A percentile compares a stretch with the other conserved stretches of the same genome.
These are phyloP conservation scores for Trametes versicolor DNA, from an alignment of 1,284 basidiomycete genomes.

Conservation along the genomic window DNA sequence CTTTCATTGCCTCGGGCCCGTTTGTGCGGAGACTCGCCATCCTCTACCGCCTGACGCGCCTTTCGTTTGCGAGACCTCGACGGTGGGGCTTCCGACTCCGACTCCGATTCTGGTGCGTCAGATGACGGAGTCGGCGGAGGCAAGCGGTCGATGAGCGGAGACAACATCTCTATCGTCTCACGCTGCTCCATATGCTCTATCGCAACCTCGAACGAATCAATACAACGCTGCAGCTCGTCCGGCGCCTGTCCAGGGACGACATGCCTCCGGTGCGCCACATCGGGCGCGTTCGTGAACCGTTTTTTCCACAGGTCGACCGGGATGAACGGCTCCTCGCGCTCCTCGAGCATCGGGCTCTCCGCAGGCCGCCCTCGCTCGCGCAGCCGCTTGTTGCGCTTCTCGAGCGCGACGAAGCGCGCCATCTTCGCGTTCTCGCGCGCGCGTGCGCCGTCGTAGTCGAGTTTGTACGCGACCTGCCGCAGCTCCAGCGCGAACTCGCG, in stretches of 20 bases:
- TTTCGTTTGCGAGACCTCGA: constrained; percentile 22
- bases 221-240: constrained; percentile 37
- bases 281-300: constrained; percentile 46
- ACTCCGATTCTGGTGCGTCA: background rate
- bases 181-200: constrained; percentile 26
- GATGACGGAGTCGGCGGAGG: background rate
- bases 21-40: constrained; percentile 9
- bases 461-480: constrained; percentile 62
- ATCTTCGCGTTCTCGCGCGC: constrained; percentile 37
- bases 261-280: constrained; percentile 46
- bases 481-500: constrained; percentile 61
- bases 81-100: background rate
- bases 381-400: constrained; percentile 15
- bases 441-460: constrained; percentile 49
- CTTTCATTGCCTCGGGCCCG: constrained; percentile 12
- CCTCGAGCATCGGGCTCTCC: constrained; percentile 19
- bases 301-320: constrained; percentile 44
- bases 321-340: constrained; percentile 45
- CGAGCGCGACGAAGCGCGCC: constrained; percentile 15
- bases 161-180: constrained; percentile 16
- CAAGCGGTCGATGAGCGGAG: background rate
- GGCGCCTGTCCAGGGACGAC: constrained; percentile 50
- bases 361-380: background rate
- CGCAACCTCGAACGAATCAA: constrained; percentile 34
- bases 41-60: background rate